A percentile compares a stretch with the other conserved stretches of the same genome.
phyloP scores from a whole-genome alignment of 108 stramenopile genomes.

The Skeletonema potamos region DNA sequence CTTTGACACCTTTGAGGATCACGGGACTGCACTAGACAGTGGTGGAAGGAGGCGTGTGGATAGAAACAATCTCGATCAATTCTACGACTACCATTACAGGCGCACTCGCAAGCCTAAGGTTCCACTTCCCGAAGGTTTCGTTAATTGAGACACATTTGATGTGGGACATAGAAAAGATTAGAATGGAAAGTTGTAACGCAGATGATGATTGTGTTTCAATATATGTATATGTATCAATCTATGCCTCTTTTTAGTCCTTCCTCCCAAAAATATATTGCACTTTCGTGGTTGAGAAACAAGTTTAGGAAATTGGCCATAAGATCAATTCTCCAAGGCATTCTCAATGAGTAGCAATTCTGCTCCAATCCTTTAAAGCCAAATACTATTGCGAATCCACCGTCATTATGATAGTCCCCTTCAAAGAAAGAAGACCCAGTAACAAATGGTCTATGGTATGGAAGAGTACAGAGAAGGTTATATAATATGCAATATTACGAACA shows the following conservation, averaged over 20 bases:
- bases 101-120: slow-evolving; percentile 83
- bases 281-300: slow-evolving; percentile 7
- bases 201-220: neutral
- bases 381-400: no score
- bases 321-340: slow-evolving; percentile 38
- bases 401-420: no score
- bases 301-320: slow-evolving; percentile 29
- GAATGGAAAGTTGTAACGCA: neutral
- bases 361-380: no score
- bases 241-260: slow-evolving; percentile 22
- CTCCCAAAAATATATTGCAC: slow-evolving; percentile 32
- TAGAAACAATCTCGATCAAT: slow-evolving; percentile 78
- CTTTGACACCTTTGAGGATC: slow-evolving; percentile 93
- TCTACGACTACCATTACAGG: slow-evolving; percentile 87
- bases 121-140: slow-evolving; percentile 35
- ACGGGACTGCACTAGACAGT: slow-evolving; percentile 69
- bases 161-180: neutral
- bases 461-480: no score
- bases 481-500: no score
- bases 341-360: no score
- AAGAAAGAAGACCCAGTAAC: slow-evolving; percentile 32
- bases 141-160: neutral
- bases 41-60: slow-evolving; percentile 51
- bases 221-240: neutral
- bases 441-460: no score